Evolutionary conservation across 495 filamentous ascomycete genomes (phyloP).

Genomic region (Daldinia decipiens): DNA sequence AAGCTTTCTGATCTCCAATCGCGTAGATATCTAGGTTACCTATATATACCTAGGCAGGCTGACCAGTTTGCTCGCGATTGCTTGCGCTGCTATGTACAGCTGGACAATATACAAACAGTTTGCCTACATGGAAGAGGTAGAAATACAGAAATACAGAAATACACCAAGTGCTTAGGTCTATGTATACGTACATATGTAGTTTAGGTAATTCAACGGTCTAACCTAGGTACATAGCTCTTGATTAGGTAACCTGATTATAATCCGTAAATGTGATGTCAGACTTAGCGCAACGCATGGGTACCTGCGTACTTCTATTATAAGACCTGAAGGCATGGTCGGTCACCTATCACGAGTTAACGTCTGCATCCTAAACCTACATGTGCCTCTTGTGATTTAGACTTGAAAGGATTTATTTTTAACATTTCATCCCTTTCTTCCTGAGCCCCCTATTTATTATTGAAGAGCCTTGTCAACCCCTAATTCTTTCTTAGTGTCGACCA

Average conservation of each 20-base stretch:
- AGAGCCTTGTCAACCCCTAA: neutral
- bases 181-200: too few species aligned
- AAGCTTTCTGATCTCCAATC: too few species aligned
- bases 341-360: neutral
- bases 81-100: neutral
- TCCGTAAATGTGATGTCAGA: slow-evolving; percentile 23
- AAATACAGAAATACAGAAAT: neutral
- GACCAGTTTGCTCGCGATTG: neutral
- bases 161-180: too few species aligned
- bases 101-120: neutral
- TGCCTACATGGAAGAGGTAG: neutral
- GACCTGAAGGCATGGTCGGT: neutral
- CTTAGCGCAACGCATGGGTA: neutral
- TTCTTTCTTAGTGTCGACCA: too few species aligned
- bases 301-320: neutral
- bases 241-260: slow-evolving; percentile 7
- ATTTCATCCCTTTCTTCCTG: neutral
- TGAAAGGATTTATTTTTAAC: neutral
- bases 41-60: neutral
- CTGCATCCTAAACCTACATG: neutral
- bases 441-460: neutral
- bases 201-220: too few species aligned
- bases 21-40: neutral
- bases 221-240: slow-evolving; percentile 1
- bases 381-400: neutral